Evolutionary conservation across 1,284 basidiomycete species (phyloP), one percentile per base, ranked within the genome.

Genomic region (Pholiota adiposa): DNA sequence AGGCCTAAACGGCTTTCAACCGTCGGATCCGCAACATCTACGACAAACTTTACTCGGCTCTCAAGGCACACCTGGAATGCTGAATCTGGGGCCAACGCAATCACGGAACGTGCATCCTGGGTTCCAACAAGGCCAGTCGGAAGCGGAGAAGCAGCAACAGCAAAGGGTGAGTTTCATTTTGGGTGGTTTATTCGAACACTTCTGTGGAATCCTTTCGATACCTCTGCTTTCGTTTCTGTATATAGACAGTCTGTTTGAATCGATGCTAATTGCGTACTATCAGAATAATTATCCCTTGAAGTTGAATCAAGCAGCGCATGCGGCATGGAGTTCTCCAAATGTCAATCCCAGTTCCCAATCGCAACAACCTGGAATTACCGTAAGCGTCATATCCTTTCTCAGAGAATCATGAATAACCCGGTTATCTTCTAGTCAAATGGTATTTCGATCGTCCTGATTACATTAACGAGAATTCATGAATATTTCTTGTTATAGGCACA

Each of bases 1-100:
- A n/a, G 88, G 88, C 21, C 73, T 91, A 50, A 90, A 90, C 68
- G 89, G 89, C 18, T 89, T 88, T 68, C 82, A 81, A 68, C 73
- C 78, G 60, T 74, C 73, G 54, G 79, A 80, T 63, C 84, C 79
- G 56, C 78, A 79, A 62, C 79, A 78, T 65, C 78, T 84, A 72
- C 82, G 85, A 59, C 80, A 86, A 65, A 84, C 66, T 59, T 71
- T 86, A 21, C 69, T 88, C 31, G 84, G 85, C 56, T 77, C 80
- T 41, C 67, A 87, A 64, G 75, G 79, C 50, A 71, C 73, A 59
- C 89, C 89, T 4, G 89, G 89, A 27, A 79, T 91, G 79, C 73
- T 91, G 66, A 89, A 87, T 69, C 70, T 90, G 59, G 81, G 80
- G 11, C 69, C 69, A n/a, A 69, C 73, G 41, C 83, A 84, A 65